Evolutionary conservation across 345 rosid genomes (phyloP).

Genomic region (Triadica sebifera): DNA sequence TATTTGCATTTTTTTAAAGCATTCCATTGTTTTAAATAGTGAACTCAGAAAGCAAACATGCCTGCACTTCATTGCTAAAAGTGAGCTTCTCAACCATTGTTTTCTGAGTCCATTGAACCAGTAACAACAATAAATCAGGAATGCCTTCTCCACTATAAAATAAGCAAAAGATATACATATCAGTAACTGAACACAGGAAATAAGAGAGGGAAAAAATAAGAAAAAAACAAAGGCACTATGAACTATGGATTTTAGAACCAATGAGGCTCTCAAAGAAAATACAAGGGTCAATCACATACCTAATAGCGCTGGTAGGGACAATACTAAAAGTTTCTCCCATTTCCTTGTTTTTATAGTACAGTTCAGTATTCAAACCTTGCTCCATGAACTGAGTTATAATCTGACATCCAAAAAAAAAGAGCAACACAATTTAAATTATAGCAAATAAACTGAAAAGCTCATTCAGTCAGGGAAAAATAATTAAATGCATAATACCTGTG

Average conservation of each 20-base stretch:
- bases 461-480: background rate
- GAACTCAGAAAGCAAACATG: conserved; percentile 18
- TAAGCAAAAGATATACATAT: conserved; percentile 22
- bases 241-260: background rate
- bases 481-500: conserved; percentile 37
- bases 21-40: background rate
- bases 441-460: background rate
- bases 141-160: conserved; percentile 85
- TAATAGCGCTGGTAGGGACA: conserved; percentile 93
- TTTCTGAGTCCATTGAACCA: conserved; percentile 91
- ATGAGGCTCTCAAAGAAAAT: background rate
- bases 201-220: background rate
- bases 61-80: conserved; percentile 79
- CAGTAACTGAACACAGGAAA: background rate
- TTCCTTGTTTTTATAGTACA: conserved; percentile 83
- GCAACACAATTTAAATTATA: background rate
- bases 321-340: conserved; percentile 78
- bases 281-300: conserved; percentile 31
- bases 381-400: conserved; percentile 72
- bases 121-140: conserved; percentile 75
- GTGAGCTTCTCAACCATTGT: conserved; percentile 95
- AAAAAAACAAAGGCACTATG: conserved; percentile 6
- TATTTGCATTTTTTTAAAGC: conserved; percentile 5
- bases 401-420: conserved; percentile 29
- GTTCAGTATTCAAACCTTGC: conserved; percentile 88